Conservation (phyloP, 345 rosid genomes). For the Eucalyptus cloeziana region DNA sequence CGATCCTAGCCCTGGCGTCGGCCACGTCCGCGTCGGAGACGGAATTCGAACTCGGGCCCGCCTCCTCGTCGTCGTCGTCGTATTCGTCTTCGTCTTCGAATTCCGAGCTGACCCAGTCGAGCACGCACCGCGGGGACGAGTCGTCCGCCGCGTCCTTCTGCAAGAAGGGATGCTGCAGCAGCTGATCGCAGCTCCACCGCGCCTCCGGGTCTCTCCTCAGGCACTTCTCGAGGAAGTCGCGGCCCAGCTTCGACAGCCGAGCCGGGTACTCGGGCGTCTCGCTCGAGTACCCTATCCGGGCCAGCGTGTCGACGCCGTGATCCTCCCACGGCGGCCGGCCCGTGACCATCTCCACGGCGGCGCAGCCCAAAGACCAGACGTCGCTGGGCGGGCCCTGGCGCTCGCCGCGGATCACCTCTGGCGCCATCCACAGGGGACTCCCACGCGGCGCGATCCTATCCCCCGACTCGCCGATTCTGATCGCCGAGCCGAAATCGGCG, state of each 20-base stretch:
- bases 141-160: slow-evolving; percentile 1
- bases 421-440: slow-evolving; percentile 93
- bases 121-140: slow-evolving; percentile 62
- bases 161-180: slow-evolving; percentile 53
- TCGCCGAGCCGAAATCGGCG: slow-evolving; percentile 73
- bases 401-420: slow-evolving; percentile 67
- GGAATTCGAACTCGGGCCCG: not conserved
- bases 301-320: slow-evolving; percentile 35
- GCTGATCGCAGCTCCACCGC: slow-evolving; percentile 75
- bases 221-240: slow-evolving; percentile 56
- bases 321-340: slow-evolving; percentile 73
- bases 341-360: slow-evolving; percentile 63
- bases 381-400: slow-evolving; percentile 72
- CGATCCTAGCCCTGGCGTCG: slow-evolving; percentile 10
- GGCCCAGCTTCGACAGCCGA: slow-evolving; percentile 33
- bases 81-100: slow-evolving; percentile 13
- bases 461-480: not conserved
- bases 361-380: slow-evolving; percentile 78
- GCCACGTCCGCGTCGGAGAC: not conserved
- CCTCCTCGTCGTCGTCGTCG: not conserved
- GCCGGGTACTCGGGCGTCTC: slow-evolving; percentile 38
- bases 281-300: slow-evolving; percentile 40
- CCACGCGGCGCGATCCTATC: slow-evolving; percentile 40
- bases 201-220: slow-evolving; percentile 30
- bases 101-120: slow-evolving; percentile 40